A percentile compares a stretch with the other conserved stretches of the same genome.
phyloP scores from a whole-genome alignment of 2,329 filamentous ascomycete species.

The Ceratocystis smalleyi region DNA sequence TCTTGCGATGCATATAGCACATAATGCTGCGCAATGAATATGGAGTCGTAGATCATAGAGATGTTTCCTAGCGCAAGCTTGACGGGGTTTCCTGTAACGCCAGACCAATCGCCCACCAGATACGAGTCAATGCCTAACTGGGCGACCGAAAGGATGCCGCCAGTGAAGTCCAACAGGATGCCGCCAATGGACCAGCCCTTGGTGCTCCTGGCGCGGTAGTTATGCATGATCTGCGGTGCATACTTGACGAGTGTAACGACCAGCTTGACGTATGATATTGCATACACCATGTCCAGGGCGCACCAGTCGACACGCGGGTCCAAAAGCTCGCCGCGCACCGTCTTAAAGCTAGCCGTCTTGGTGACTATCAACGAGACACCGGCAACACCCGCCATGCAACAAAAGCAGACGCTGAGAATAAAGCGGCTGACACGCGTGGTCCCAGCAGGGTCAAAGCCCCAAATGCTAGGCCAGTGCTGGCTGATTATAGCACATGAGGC shows the following conservation, averaged over 20 bases:
- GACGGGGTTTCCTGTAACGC: constrained; percentile 77
- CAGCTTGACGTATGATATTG: constrained; percentile 77
- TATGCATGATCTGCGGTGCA: constrained; percentile 68
- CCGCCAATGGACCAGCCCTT: constrained; percentile 73
- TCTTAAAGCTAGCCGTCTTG: constrained; percentile 21
- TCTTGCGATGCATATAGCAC: constrained; percentile 43
- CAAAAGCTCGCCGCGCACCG: constrained; percentile 17
- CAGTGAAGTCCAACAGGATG: constrained; percentile 69
- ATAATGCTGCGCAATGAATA: constrained; percentile 85
- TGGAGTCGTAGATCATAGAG: constrained; percentile 66
- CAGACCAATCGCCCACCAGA: constrained; percentile 73
- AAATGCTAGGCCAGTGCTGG: constrained; percentile 61
- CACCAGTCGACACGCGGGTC: constrained; percentile 36
- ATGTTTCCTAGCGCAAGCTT: constrained; percentile 80
- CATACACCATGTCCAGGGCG: constrained; percentile 48
- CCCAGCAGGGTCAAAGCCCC: constrained; percentile 54
- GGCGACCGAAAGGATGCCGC: constrained; percentile 63
- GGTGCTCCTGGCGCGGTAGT: constrained; percentile 74
- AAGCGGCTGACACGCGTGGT: constrained; percentile 41
- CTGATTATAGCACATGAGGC: constrained; percentile 58
- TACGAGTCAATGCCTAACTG: constrained; percentile 79
- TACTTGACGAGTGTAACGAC: constrained; percentile 84
- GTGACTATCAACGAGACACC: constrained; percentile 34
- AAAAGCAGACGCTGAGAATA: constrained; percentile 54
- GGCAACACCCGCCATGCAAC: constrained; percentile 47